Conservation (phyloP, 345 rosid genomes). For the Salix suchowensis region DNA sequence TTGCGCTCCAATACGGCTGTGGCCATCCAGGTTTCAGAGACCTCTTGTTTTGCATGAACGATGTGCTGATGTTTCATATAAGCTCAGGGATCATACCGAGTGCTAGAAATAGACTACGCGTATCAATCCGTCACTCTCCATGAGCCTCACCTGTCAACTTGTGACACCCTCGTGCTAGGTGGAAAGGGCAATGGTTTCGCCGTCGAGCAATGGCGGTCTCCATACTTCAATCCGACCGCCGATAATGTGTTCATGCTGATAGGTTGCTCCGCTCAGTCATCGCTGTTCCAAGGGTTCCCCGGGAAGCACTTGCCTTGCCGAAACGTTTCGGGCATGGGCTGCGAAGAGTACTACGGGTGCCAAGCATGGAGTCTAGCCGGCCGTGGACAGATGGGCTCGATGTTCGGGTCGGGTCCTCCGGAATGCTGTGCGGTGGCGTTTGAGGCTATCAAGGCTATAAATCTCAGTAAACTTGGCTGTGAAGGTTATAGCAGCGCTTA, state of each 20-base stretch:
- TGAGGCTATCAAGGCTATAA: constrained; percentile 68
- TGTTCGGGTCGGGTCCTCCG: constrained; percentile 56
- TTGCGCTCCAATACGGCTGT: constrained; percentile 64
- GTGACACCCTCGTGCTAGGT: constrained; percentile 62
- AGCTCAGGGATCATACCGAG: constrained; percentile 83
- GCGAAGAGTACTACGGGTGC: constrained; percentile 73
- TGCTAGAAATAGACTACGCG: constrained; percentile 74
- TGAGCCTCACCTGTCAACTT: constrained; percentile 81
- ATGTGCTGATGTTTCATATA: constrained; percentile 81
- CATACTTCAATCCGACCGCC: constrained; percentile 61
- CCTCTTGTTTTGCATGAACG: constrained; percentile 76
- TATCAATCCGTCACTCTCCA: constrained; percentile 67
- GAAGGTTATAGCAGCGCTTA: constrained; percentile 88
- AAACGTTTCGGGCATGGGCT: constrained; percentile 90
- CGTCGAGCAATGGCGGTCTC: constrained; percentile 66
- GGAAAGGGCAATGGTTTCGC: constrained; percentile 78
- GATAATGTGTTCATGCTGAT: constrained; percentile 86
- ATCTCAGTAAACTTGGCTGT: constrained; percentile 59
- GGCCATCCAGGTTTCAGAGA: constrained; percentile 88
- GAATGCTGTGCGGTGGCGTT: constrained; percentile 76
- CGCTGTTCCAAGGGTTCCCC: constrained; percentile 83
- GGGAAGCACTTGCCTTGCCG: constrained; percentile 73
- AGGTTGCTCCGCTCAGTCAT: constrained; percentile 73
- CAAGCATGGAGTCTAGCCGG: constrained; percentile 67
- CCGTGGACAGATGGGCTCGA: constrained; percentile 25